Conservation (phyloP, 805 yeast species). For the Maudiozyma bulderi region DNA sequence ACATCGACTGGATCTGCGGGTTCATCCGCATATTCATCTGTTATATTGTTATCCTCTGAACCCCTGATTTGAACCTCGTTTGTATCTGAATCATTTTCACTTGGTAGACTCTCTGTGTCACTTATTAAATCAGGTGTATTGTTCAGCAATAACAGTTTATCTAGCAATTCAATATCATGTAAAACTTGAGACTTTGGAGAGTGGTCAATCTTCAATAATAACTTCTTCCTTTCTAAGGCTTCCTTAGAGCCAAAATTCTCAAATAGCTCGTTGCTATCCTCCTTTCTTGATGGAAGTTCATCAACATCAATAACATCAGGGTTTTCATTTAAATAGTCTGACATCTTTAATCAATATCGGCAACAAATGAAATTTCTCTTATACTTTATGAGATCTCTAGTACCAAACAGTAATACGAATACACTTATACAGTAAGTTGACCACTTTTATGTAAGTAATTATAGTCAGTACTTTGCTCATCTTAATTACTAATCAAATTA, state of each 20-base stretch:
- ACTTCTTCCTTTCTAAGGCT: constrained; percentile 16
- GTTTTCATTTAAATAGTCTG: constrained; percentile 83
- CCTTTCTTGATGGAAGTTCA: constrained; percentile 61
- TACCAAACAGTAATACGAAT: no score
- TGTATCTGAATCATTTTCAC: constrained; percentile 5
- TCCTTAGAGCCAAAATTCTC: constrained; percentile 9
- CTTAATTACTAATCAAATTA: no score
- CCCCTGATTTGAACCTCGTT: constrained; percentile 14
- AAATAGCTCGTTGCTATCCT: constrained; percentile 17
- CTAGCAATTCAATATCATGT: constrained; percentile 23
- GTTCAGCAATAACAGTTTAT: constrained; percentile 18
- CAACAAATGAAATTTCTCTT: background rate
- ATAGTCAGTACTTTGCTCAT: background rate
- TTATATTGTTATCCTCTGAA: background rate
- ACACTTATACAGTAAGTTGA: no score
- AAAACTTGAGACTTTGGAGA: constrained; percentile 18
- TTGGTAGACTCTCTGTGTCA: constrained; percentile 11
- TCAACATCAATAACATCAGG: constrained; percentile 75
- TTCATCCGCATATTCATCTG: constrained; percentile 19
- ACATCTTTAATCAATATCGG: constrained; percentile 33
- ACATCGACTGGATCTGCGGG: constrained; percentile 60
- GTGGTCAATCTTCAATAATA: constrained; percentile 20
- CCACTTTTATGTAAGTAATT: background rate
- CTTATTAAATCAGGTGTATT: constrained; percentile 18
- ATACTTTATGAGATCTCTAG: background rate